A percentile compares a stretch with the other conserved stretches of the same genome.
These are phyloP conservation scores for Paracoccidioides brasiliensis DNA, from an alignment of 2,329 filamentous ascomycete species.

Conservation along the genomic window DNA sequence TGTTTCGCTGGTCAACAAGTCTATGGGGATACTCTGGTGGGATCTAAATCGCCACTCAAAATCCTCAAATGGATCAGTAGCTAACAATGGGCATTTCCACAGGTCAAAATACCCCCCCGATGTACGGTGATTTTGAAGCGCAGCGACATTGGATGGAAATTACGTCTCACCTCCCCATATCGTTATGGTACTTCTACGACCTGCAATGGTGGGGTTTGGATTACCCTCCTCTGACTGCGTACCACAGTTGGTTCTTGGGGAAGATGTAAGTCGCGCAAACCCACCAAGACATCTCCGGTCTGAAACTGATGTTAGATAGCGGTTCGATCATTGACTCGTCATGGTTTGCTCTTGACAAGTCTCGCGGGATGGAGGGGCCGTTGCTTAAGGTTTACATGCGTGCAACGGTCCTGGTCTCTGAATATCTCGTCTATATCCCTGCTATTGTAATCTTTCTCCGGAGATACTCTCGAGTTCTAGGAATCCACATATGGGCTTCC, in stretches of 20 bases:
- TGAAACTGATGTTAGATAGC: conserved; percentile 22
- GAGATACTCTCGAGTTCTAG: conserved; percentile 61
- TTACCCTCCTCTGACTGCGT: conserved; percentile 93
- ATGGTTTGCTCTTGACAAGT: conserved; percentile 80
- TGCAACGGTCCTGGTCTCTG: conserved; percentile 76
- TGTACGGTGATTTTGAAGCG: conserved; percentile 95
- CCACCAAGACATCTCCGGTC: conserved; percentile 1
- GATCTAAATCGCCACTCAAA: conserved; percentile 9
- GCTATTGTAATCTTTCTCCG: conserved; percentile 75
- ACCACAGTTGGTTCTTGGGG: conserved; percentile 93
- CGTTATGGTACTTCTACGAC: conserved; percentile 97
- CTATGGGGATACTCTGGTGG: conserved; percentile 91
- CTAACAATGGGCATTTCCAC: conserved; percentile 6
- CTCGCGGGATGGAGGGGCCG: conserved; percentile 66
- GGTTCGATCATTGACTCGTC: conserved; percentile 62
- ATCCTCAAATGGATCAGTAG: background rate
- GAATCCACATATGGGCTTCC: conserved; percentile 67
- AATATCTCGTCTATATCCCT: conserved; percentile 81
- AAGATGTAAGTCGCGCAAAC: conserved; percentile 47
- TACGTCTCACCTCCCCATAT: conserved; percentile 74
- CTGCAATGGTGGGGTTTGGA: conserved; percentile 95
- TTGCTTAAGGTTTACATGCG: conserved; percentile 91
- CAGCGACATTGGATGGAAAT: conserved; percentile 99
- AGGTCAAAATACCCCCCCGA: conserved; percentile 71
- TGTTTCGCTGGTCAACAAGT: conserved; percentile 86